Evolutionary conservation across 495 filamentous ascomycete genomes (phyloP), one percentile per base, ranked within the genome.

Genomic region (Penicillium angulare): DNA sequence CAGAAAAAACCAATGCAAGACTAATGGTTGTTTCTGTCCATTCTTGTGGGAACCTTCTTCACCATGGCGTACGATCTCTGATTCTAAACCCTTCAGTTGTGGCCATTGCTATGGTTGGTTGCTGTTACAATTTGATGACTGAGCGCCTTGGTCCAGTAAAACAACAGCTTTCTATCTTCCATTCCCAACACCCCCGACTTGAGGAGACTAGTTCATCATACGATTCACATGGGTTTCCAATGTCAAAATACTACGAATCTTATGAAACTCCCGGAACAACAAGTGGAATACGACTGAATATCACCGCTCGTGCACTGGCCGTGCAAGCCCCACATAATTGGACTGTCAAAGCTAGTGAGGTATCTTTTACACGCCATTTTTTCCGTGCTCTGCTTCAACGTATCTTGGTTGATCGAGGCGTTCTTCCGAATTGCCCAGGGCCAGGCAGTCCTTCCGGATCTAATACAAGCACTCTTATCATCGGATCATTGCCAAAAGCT

Each of bases 11-110:
- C 34, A 59, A 75, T 32, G 58, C 71, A 3, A 76, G 74, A 27
- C 70, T 96, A 26, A 89, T 97, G 83, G 86, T 95, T 20, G 85
- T 96, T 3, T 97, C 93, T 0, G 87, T 98, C 39, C 93, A 98
- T 65, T 96, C 92, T n/a, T 98, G 93, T 67, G 93, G 93, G 46
- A 97, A 97, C 59, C 84, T 98, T n/a, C 82, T 92, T 16, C 93
- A 98, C 60, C 91, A 95, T 61, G 93, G 88, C 2, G 82, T 98
- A 36, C 85, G 88, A 8, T 93, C 93, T 3, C 76, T 98, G 40
- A 67, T 88, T 13, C 61, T 90, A 27, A 97, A 96, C 57, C 87
- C 90, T 1, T 77, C 82, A 20, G 88, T 97, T 44, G 81, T 85
- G 17, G 90, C 89, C 12, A 86, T 97, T 36, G 93, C 93, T 27